Conservation (phyloP, 345 rosid genomes). For the Salix udensis region DNA sequence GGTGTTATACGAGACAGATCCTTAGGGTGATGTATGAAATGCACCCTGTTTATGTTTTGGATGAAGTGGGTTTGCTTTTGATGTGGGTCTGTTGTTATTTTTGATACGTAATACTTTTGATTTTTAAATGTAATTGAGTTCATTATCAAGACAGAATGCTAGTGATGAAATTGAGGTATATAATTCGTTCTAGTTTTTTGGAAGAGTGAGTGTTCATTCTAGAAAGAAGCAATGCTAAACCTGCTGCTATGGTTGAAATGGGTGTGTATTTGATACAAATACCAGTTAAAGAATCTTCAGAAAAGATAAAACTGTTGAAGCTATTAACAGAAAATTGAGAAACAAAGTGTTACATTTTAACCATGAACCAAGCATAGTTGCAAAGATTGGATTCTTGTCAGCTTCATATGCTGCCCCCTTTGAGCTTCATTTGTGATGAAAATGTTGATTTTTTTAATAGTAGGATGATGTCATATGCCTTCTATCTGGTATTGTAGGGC, state of each 20-base stretch:
- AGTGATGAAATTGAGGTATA: not conserved
- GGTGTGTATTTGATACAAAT: not conserved
- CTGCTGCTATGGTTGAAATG: not conserved
- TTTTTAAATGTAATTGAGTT: not conserved
- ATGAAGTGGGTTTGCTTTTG: not conserved
- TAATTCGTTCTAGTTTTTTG: not conserved
- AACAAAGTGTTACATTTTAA: not conserved
- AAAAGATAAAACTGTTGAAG: not conserved
- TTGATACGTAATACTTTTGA: not conserved
- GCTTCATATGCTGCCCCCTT: not conserved
- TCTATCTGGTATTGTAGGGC: not conserved
- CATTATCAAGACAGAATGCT: not conserved
- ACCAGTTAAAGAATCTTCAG: not conserved
- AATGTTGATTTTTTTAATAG: not conserved
- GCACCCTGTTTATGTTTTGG: not conserved
- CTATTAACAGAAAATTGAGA: not conserved
- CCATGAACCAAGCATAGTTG: not conserved
- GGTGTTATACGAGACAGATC: not conserved
- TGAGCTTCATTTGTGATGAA: not conserved
- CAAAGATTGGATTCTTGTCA: not conserved
- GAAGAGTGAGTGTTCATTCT: not conserved
- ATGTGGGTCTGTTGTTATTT: not conserved
- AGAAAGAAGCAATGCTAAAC: not conserved
- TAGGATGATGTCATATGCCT: not conserved
- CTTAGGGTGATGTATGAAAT: not conserved